Conservation (phyloP, 2,329 filamentous ascomycete genomes). For the Fusarium clavum region DNA sequence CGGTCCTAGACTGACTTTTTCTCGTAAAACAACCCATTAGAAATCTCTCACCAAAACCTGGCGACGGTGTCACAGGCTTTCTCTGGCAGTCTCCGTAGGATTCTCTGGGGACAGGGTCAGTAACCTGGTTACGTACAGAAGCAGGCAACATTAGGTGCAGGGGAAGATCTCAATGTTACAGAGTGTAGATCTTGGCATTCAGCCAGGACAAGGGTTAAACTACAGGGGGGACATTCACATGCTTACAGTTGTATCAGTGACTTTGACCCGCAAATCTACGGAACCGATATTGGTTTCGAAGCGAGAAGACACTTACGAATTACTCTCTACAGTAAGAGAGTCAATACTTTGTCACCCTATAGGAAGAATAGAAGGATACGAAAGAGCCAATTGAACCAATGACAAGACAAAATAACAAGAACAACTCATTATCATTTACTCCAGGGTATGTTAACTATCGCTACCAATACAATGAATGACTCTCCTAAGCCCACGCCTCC, state of each 20-base stretch:
- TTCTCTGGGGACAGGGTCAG: neutral
- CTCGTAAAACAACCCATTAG: neutral
- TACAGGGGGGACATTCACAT: neutral
- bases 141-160: neutral
- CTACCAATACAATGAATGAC: neutral
- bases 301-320: neutral
- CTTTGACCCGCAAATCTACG: neutral
- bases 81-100: neutral
- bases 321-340: neutral
- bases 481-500: conserved; percentile 41
- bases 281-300: neutral
- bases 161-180: conserved; percentile 26
- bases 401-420: neutral
- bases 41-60: neutral
- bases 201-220: neutral
- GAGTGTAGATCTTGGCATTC: conserved; percentile 18
- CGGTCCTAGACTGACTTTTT: neutral
- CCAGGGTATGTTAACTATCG: neutral
- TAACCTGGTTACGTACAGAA: neutral
- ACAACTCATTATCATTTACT: neutral
- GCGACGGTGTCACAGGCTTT: neutral
- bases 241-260: neutral
- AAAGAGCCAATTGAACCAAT: neutral
- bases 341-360: neutral
- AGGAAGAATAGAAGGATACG: neutral